phyloP scores from a whole-genome alignment of 2,329 filamentous ascomycete genomes.

The Epichloe gansuensis region DNA sequence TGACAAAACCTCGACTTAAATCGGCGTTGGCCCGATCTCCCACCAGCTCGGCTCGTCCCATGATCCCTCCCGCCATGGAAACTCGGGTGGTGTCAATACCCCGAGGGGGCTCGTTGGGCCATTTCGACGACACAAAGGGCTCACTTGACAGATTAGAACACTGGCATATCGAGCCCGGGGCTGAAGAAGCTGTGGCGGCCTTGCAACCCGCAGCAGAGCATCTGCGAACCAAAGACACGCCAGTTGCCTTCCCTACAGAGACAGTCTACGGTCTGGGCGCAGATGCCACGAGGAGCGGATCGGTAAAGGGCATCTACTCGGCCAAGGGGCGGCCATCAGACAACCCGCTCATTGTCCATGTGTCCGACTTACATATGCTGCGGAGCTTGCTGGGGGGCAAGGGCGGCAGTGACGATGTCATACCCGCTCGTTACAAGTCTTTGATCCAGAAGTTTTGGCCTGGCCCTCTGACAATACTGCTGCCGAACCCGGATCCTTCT shows the following conservation, averaged over 20 bases:
- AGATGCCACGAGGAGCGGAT: slow-evolving; percentile 73
- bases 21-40: slow-evolving; percentile 9
- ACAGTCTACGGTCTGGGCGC: slow-evolving; percentile 97
- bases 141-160: slow-evolving; percentile 22
- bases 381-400: slow-evolving; percentile 39
- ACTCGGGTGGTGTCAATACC: slow-evolving; percentile 27
- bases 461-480: slow-evolving; percentile 79
- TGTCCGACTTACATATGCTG: slow-evolving; percentile 70
- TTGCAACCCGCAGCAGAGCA: slow-evolving; percentile 54
- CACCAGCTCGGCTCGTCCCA: neutral
- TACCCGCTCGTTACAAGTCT: slow-evolving; percentile 65
- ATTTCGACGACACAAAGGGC: slow-evolving; percentile 18
- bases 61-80: slow-evolving; percentile 20
- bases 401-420: slow-evolving; percentile 26
- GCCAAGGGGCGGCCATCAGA: slow-evolving; percentile 86
- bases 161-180: slow-evolving; percentile 27
- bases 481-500: slow-evolving; percentile 59
- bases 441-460: slow-evolving; percentile 85
- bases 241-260: slow-evolving; percentile 93
- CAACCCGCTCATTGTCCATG: slow-evolving; percentile 89
- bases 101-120: slow-evolving; percentile 20
- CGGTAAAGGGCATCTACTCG: slow-evolving; percentile 82
- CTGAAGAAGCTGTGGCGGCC: slow-evolving; percentile 20
- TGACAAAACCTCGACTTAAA: slow-evolving; percentile 14
- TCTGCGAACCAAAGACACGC: slow-evolving; percentile 52